phyloP scores from a whole-genome alignment of 176 grass and related monocot genomes.

The Dendrocalamus sinicus region DNA sequence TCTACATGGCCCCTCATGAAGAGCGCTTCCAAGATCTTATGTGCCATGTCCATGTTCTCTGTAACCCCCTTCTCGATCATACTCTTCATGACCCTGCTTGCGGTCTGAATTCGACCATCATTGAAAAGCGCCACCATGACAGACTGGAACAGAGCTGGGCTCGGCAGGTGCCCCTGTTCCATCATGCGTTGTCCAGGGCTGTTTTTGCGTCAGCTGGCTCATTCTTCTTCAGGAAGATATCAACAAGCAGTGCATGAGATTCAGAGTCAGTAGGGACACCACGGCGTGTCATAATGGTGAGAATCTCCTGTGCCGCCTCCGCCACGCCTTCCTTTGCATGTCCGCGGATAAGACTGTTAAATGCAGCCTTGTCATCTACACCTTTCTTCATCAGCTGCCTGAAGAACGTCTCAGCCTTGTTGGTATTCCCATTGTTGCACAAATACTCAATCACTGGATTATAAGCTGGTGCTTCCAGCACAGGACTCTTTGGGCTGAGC shows the following conservation, averaged over 20 bases:
- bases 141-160: slow-evolving; percentile 68
- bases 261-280: slow-evolving; percentile 71
- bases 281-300: slow-evolving; percentile 69
- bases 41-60: slow-evolving; percentile 77
- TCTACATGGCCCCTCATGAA: slow-evolving; percentile 91
- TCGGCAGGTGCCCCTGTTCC: slow-evolving; percentile 85
- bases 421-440: slow-evolving; percentile 68
- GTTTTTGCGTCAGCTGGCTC: slow-evolving; percentile 78
- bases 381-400: slow-evolving; percentile 99
- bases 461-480: slow-evolving; percentile 62
- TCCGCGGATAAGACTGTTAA: slow-evolving; percentile 83
- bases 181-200: slow-evolving; percentile 89
- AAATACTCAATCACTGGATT: slow-evolving; percentile 84
- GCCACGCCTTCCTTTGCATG: slow-evolving; percentile 80
- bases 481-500: slow-evolving; percentile 60
- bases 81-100: slow-evolving; percentile 92
- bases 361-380: slow-evolving; percentile 72
- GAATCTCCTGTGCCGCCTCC: slow-evolving; percentile 70
- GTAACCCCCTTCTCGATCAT: slow-evolving; percentile 92
- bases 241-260: slow-evolving; percentile 61
- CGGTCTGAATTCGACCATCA: slow-evolving; percentile 72
- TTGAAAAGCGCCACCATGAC: slow-evolving; percentile 75
- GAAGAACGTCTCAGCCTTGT: slow-evolving; percentile 88
- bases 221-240: slow-evolving; percentile 79
- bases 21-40: slow-evolving; percentile 80